A percentile compares a stretch with the other conserved stretches of the same genome.
Conservation (phyloP, 1,284 basidiomycete genomes). For the Rhodofomes roseus region DNA sequence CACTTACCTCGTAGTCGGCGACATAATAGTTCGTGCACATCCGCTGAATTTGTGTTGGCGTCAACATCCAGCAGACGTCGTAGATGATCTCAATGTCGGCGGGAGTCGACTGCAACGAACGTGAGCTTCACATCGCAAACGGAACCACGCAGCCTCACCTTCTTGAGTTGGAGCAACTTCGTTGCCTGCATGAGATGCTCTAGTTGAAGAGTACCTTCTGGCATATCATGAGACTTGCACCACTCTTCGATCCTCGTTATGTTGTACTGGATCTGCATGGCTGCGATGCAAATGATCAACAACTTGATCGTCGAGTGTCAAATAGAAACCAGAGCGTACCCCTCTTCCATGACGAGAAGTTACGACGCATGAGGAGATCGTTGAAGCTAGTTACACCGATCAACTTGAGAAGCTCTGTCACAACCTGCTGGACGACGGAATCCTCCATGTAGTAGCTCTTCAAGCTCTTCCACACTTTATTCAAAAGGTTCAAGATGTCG, state of each 20-base stretch:
- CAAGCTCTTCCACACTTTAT: conserved; percentile 98
- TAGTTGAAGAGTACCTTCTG: conserved; percentile 94
- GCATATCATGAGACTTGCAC: conserved; percentile 99
- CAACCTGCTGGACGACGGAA: conserved; percentile 93
- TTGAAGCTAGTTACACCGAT: conserved; percentile 99
- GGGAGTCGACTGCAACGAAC: conserved; percentile 65
- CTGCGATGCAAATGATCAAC: conserved; percentile 37
- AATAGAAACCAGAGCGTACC: conserved; percentile 46
- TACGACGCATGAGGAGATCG: conserved; percentile 96
- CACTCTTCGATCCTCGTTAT: conserved; percentile 97
- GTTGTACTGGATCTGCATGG: conserved; percentile 99
- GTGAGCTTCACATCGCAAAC: conserved; percentile 3
- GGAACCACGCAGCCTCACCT: conserved; percentile 50
- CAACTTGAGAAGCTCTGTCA: conserved; percentile 94
- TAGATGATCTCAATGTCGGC: conserved; percentile 98
- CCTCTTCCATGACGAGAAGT: conserved; percentile 99
- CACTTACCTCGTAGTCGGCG: conserved; percentile 89
- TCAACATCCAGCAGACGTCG: conserved; percentile 99
- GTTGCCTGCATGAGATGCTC: conserved; percentile 99
- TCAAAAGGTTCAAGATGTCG: conserved; percentile 94
- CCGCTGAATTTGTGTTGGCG: conserved; percentile 98
- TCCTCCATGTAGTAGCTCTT: conserved; percentile 99
- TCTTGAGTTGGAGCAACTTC: conserved; percentile 97
- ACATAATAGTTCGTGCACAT: conserved; percentile 99
- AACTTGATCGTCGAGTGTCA: not conserved